Evolutionary conservation across 2,329 filamentous ascomycete species (phyloP).

Genomic region (Cladobotryum mycophilum): DNA sequence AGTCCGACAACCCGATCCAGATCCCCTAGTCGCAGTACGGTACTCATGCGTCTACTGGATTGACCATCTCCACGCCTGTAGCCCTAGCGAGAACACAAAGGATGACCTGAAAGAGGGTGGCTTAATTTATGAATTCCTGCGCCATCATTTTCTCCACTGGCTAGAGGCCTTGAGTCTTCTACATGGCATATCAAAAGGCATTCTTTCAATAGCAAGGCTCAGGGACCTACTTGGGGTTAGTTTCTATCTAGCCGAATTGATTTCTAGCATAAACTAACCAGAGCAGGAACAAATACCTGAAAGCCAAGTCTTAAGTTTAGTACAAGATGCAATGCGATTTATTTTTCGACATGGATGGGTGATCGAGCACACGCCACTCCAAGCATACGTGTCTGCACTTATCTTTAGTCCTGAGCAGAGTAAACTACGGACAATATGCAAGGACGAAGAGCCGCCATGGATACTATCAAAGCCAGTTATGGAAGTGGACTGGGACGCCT

Average conservation of each 20-base stretch:
- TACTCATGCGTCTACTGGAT: constrained; percentile 20
- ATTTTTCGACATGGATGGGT: too few species aligned
- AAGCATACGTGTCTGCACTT: too few species aligned
- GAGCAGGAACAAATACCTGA: too few species aligned
- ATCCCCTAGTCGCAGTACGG: constrained; percentile 4
- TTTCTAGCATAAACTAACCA: too few species aligned
- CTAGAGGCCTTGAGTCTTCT: constrained; percentile 35
- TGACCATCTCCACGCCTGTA: constrained; percentile 11
- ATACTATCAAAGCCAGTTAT: too few species aligned
- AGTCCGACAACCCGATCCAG: constrained; percentile 2
- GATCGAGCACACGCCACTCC: too few species aligned
- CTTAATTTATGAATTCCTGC: constrained; percentile 25
- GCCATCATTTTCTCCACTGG: constrained; percentile 34
- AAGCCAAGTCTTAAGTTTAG: too few species aligned
- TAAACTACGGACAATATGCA: too few species aligned
- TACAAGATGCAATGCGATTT: too few species aligned
- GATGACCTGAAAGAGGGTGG: constrained; percentile 15
- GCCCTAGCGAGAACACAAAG: background rate
- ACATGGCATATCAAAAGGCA: constrained; percentile 16
- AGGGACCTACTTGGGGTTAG: constrained; percentile 1
- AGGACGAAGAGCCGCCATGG: too few species aligned
- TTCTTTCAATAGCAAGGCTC: constrained; percentile 9
- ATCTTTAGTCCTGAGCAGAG: too few species aligned
- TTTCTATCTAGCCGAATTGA: background rate
- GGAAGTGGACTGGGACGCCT: background rate